Base-by-base conservation (phyloP, 106 monocot genomes). In the Dendrobium catenatum region DNA sequence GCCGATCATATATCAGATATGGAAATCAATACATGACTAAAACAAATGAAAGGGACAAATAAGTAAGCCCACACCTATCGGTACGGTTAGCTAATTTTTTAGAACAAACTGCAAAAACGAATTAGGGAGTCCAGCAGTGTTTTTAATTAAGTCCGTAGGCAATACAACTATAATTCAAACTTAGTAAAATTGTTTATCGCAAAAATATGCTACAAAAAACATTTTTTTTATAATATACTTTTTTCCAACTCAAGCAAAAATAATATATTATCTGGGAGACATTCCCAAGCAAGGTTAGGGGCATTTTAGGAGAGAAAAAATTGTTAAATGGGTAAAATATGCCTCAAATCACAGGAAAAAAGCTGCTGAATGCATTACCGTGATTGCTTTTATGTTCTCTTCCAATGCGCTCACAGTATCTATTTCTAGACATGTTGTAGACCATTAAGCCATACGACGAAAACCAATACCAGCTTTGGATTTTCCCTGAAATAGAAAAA, bases 301-400 rank as follows among this genome's bases (percentile, higher is more conserved):
- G 15, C 29, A 40, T 33, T 70, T 31, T 70, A 29, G 33, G 10
- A 13, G 33, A 22, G 33, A 70, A 70, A 70, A 70, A 70, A 37
- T 70, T n/a, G 70, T 13, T 70, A 37, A 4, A 29, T 13, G 24
- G 2, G 11, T 10, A 15, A 2, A 13, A 70, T 37, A 70, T 31
- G 70, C 37, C 3, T 70, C 31, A 70, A 70, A 70, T 70, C 33
- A 64, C 16, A 13, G 16, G 70, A 33, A 51, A 70, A 33, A 70
- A 37, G 27, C 33, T 70, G 70, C 33, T 70, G 37, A 78, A 40
- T 67, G 61, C 61, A 16, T 82, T 90, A 95, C 97, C 94, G 78
- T 98, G 97, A 88, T 98, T 93, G 82, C 97, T 95, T 92, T 98
- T 98, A 84, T 98, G 97, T 83, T 95, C 97, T 81, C 97, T 89